These are phyloP conservation scores for Wickerhamiella alocasiicola DNA, from an alignment of 805 yeast genomes.

Conservation along the genomic window DNA sequence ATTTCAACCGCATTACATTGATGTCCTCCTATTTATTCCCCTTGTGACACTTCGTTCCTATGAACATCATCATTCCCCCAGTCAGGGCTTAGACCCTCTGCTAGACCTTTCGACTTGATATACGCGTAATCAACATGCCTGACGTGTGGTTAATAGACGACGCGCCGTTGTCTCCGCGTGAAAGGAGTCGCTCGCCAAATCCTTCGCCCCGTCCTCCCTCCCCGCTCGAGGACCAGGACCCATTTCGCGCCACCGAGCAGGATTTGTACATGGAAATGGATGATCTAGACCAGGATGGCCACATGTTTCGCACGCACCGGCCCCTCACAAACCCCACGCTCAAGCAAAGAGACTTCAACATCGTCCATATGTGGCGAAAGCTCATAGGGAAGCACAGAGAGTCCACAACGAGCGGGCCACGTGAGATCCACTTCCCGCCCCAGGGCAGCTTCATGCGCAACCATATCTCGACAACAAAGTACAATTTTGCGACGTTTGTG, in stretches of 20 bases:
- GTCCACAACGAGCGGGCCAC: constrained; percentile 33
- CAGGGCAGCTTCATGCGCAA: constrained; percentile 52
- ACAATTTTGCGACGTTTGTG: constrained; percentile 80
- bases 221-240: background rate
- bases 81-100: no score
- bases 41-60: no score
- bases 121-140: constrained; percentile 12
- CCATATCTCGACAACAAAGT: constrained; percentile 89
- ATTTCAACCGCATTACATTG: no score
- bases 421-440: constrained; percentile 42
- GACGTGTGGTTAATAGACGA: constrained; percentile 20
- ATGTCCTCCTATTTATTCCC: no score
- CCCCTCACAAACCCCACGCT: constrained; percentile 1
- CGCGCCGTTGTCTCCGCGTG: background rate
- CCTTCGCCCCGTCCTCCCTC: no score
- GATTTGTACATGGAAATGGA: constrained; percentile 18
- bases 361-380: constrained; percentile 25
- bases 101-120: no score
- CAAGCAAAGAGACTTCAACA: constrained; percentile 24
- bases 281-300: constrained; percentile 15
- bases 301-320: constrained; percentile 8
- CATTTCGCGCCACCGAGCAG: background rate
- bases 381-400: constrained; percentile 12
- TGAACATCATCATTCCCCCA: no score
- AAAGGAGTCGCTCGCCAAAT: no score